Evolutionary conservation across 352 stramenopile species (phyloP).

Genomic region (Globisporangium cylindrosporum): DNA sequence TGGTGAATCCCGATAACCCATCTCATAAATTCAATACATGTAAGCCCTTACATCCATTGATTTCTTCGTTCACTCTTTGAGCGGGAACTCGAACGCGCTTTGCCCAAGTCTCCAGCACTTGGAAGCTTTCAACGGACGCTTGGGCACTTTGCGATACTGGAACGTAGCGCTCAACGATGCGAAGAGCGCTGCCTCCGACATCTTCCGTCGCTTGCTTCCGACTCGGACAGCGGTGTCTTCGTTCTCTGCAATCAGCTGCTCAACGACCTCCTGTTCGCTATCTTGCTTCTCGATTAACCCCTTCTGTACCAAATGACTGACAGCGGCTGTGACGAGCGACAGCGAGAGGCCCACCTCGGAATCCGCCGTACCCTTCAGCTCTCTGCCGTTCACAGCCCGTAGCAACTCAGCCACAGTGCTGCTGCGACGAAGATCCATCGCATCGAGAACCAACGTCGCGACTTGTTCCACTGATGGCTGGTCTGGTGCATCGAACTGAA

Average conservation of each 20-base stretch:
- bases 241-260: slow-evolving; percentile 8
- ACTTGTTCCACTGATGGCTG: slow-evolving; percentile 40
- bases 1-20: slow-evolving; percentile 17
- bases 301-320: slow-evolving; percentile 47
- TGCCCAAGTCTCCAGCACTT: slow-evolving; percentile 65
- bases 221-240: slow-evolving; percentile 6
- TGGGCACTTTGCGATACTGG: slow-evolving; percentile 67
- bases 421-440: slow-evolving; percentile 55
- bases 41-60: slow-evolving; percentile 33
- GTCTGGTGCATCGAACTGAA: background rate
- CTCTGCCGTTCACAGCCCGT: slow-evolving; percentile 35
- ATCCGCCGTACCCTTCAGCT: slow-evolving; percentile 2
- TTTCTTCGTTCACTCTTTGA: slow-evolving; percentile 21
- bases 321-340: slow-evolving; percentile 48
- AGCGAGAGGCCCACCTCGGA: slow-evolving; percentile 30
- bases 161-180: background rate
- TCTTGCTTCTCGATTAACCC: slow-evolving; percentile 53
- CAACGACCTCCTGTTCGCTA: background rate
- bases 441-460: slow-evolving; percentile 43
- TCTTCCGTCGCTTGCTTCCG: slow-evolving; percentile 27
- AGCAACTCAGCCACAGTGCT: slow-evolving; percentile 58
- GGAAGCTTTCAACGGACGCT: slow-evolving; percentile 61
- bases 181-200: slow-evolving; percentile 1
- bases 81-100: slow-evolving; percentile 30
- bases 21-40: slow-evolving; percentile 3